Percentiles rank a stretch among this genome's conserved stretches.
These are phyloP conservation scores for Colletotrichum sp. DNA, from an alignment of 2,329 filamentous ascomycete species.

Conservation along the genomic window DNA sequence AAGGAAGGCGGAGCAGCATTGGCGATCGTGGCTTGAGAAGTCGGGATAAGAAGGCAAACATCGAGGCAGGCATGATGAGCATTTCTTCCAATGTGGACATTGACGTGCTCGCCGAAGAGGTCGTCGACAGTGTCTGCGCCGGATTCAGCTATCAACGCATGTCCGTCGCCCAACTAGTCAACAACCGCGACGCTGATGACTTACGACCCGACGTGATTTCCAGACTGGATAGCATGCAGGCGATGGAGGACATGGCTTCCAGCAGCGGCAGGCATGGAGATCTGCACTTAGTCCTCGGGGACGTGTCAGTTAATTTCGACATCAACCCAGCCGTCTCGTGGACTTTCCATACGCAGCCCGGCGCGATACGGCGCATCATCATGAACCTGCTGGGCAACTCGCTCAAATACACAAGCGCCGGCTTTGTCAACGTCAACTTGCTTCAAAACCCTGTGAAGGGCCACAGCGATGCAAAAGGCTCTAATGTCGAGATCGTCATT, in stretches of 20 bases:
- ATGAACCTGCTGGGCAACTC: constrained; percentile 70
- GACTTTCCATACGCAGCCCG: constrained; percentile 59
- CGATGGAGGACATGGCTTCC: constrained; percentile 16
- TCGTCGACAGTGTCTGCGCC: constrained; percentile 40
- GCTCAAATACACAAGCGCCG: constrained; percentile 60
- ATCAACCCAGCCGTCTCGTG: constrained; percentile 53
- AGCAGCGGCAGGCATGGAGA: neutral
- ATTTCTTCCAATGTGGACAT: constrained; percentile 33
- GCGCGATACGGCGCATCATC: constrained; percentile 56
- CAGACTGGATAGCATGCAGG: constrained; percentile 21
- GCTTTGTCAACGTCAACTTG: constrained; percentile 34
- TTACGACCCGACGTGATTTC: neutral
- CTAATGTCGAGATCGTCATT: constrained; percentile 48
- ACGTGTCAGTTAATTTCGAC: constrained; percentile 53
- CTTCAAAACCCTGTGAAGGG: constrained; percentile 14
- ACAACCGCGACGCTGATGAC: neutral
- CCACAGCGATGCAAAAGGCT: neutral
- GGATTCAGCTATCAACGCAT: constrained; percentile 38
- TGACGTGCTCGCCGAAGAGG: constrained; percentile 38
- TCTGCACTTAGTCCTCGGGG: neutral
- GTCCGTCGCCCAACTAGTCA: neutral
- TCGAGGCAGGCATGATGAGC: constrained; percentile 26
- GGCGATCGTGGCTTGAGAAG: neutral
- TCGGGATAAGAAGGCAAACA: neutral
- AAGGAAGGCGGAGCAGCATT: neutral